Base-by-base conservation (phyloP, 768 basidiomycete genomes). In the Leccinum aurantiacum region DNA sequence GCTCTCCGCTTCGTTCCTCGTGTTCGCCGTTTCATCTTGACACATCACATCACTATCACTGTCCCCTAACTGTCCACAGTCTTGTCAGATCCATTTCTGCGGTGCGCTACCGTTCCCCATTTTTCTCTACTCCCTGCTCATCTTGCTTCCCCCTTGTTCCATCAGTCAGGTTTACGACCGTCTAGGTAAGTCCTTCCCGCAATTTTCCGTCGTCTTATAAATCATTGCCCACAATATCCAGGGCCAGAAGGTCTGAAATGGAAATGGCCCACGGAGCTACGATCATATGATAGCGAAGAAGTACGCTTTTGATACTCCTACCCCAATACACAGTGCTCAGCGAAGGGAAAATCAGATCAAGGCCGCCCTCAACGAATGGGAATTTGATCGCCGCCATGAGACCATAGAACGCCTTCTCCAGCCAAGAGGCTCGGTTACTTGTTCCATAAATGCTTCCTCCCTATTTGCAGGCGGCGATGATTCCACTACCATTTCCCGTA, bases 141-240 rank as follows among this genome's bases (percentile, higher is more conserved):
- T 19, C 29, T 49, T 44, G 14, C 17, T 56, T 38, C 51, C 19
- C 35, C 46, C 47, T 62, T 60, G 62, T 66, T 27, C 64, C 56
- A 50, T 35, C 63, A 87, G 91, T 22, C 85, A 85, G 54, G 84
- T 92, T 6, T 93, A 94, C 72, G 90, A 93, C 69, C 72, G 80
- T 33, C 78, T 91, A 67, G 92, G 91, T 79, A 70, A 74, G 74
- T 38, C 33, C 53, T 17, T 48, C 53, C 57, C 44, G 50, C 64
- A 53, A 41, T 53, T 27, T 49, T 47, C 58, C 59, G 51, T 59
- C 54, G 55, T 62, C 49, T 63, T 61, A 65, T 61, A 57, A 46
- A 27, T 52, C 33, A 17, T 56, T 54, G 54, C 62, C 22, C 48
- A 61, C 55, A 14, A 33, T 51, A 52, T 22, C 19, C 59, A 78